Conservation (phyloP, 257 asterid genomes). For the Capsicum baccatum region DNA sequence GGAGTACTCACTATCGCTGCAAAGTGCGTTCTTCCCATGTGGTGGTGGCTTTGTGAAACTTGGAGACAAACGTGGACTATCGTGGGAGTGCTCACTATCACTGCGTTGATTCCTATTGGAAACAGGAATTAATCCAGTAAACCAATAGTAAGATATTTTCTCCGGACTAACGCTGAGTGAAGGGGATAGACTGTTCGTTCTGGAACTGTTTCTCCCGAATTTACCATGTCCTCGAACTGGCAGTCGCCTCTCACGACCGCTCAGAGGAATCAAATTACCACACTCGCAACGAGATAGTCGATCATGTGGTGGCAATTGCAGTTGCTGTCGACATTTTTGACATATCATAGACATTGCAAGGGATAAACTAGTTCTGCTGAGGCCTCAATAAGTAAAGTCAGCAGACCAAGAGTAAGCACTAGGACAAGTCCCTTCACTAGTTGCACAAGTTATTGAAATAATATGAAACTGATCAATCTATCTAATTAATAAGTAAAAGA, state of each 20-base stretch:
- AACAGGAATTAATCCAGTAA: too few relatives aligned
- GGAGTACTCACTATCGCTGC: too few relatives aligned
- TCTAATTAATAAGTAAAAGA: conserved; percentile 11
- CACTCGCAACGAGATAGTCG: conserved; percentile 31
- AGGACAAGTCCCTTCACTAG: conserved; percentile 16
- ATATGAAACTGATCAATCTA: conserved; percentile 7
- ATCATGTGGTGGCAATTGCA: conserved; percentile 3
- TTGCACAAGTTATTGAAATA: not conserved
- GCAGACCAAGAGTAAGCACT: not conserved
- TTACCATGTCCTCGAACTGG: conserved; percentile 26
- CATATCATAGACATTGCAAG: conserved; percentile 25
- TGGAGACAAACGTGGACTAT: not conserved
- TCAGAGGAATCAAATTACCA: not conserved
- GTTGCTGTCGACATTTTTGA: conserved; percentile 22
- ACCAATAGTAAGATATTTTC: too few relatives aligned
- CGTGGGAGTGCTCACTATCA: not conserved
- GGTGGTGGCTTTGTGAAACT: conserved; percentile 33
- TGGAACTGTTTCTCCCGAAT: conserved; percentile 19
- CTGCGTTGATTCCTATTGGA: not conserved
- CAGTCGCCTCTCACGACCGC: not conserved
- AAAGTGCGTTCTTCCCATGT: conserved; percentile 50
- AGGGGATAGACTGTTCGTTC: conserved; percentile 10
- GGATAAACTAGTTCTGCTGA: not conserved
- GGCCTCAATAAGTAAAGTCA: not conserved
- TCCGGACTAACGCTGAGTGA: conserved; percentile 2